Base-by-base conservation (phyloP, 1,284 basidiomycete genomes). In the Apiotrichum sp. region DNA sequence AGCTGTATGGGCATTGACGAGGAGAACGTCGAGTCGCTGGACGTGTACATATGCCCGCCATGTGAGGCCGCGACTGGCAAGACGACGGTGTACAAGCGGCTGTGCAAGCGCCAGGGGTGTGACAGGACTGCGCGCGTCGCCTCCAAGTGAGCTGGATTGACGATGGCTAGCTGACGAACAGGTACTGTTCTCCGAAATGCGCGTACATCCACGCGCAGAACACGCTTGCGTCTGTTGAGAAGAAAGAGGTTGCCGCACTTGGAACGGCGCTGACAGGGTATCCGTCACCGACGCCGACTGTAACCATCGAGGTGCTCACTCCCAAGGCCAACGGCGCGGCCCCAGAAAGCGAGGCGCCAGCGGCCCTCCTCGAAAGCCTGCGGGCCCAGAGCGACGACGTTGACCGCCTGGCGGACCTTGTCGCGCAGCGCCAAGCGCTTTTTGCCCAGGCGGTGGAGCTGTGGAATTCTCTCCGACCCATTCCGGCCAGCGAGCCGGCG, bases 151-250 rank as follows among this genome's bases (percentile, higher is more conserved):
- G 71, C 49, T 6, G 5, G n/a, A 44, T 50, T 61, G 42, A 54
- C 51, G 33, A 35, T 4, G 45, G 68, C 35, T 47, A 59, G 45
- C 10, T 14, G 36, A 9, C 8, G 2, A 29, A 4, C 50, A 74
- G 70, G 32, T 74, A 69, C 62, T 74, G 72, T 62, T 73, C 69
- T 1, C 61, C 64, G 3, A 55, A 56, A 0, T 74, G 72, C 50
- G 72, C 70, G 3, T 70, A 65, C 52, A 53, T 59, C 29, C 64
- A 70, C 40, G 65, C 67, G 7, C 63, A 66, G 13, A 36, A 42
- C 5, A n/a, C 69, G 6, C 52, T 70, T 1, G 55, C 62, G 3
- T 42, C 56, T 3, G 52, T 68, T 8, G 56, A 63, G 31, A 70
- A 72, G 58, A 68, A 66, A 39, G 59, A 65, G 7, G 41, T 65